Evolutionary conservation across 345 rosid genomes (phyloP).

Genomic region (Citrus hindsii): DNA sequence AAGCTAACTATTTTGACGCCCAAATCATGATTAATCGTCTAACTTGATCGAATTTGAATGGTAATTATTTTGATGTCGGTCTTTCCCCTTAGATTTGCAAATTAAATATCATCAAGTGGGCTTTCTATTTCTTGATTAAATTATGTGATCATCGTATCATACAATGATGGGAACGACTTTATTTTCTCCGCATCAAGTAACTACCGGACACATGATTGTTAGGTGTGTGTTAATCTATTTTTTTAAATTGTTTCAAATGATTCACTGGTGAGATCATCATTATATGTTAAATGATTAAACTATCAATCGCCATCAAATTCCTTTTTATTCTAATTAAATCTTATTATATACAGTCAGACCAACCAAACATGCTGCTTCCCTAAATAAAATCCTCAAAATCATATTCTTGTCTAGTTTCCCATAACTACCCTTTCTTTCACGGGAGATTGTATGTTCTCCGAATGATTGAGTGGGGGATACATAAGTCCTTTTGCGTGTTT

Average conservation of each 20-base stretch:
- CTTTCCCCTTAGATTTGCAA: constrained; percentile 15
- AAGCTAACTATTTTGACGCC: background rate
- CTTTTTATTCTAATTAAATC: constrained; percentile 10
- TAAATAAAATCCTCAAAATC: background rate
- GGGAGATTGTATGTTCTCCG: background rate
- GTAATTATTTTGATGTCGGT: constrained; percentile 6
- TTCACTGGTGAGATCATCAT: background rate
- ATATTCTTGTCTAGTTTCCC: background rate
- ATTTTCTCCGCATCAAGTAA: constrained; percentile 30
- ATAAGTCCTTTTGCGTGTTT: background rate
- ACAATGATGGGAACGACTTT: constrained; percentile 16
- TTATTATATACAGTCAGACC: constrained; percentile 4
- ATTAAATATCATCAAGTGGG: constrained; percentile 12
- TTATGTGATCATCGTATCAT: constrained; percentile 4
- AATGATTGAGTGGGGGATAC: background rate
- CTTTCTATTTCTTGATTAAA: background rate
- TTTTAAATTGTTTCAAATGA: background rate
- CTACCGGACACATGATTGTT: background rate
- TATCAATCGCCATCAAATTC: constrained; percentile 14
- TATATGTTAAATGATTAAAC: constrained; percentile 29
- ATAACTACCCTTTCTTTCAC: background rate
- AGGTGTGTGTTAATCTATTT: background rate
- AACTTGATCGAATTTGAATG: background rate
- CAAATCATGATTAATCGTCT: constrained; percentile 7
- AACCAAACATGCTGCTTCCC: constrained; percentile 34